A percentile compares a stretch with the other conserved stretches of the same genome.
Evolutionary conservation across 2,329 filamentous ascomycete species (phyloP).

Genomic region (Aspergillus terreus): DNA sequence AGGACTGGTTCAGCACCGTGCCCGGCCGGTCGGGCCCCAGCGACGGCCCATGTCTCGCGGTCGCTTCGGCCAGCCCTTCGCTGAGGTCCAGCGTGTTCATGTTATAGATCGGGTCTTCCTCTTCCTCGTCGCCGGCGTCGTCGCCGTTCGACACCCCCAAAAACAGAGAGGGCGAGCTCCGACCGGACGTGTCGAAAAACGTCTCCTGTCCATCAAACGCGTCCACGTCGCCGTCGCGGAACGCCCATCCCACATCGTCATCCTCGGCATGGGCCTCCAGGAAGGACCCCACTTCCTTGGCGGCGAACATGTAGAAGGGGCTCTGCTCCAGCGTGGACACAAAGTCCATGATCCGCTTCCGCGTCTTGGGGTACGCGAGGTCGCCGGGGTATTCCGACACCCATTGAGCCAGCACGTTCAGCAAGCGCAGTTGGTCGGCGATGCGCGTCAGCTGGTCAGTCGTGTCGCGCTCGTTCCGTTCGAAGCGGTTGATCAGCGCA

Average conservation of each 20-base stretch:
- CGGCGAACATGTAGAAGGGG: constrained; percentile 78
- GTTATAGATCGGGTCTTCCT: constrained; percentile 35
- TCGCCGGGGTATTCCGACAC: constrained; percentile 86
- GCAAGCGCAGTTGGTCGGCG: constrained; percentile 75
- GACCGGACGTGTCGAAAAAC: constrained; percentile 38
- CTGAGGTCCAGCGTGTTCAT: constrained; percentile 39
- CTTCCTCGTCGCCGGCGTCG: constrained; percentile 28
- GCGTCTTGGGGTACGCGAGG: constrained; percentile 75
- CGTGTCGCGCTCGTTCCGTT: constrained; percentile 69
- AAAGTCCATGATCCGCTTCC: constrained; percentile 69
- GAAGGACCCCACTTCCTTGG: constrained; percentile 77
- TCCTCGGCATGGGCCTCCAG: constrained; percentile 75
- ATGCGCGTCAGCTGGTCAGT: constrained; percentile 73
- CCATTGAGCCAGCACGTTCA: constrained; percentile 85
- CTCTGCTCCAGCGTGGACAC: constrained; percentile 69
- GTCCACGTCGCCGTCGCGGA: constrained; percentile 63
- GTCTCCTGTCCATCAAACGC: constrained; percentile 40
- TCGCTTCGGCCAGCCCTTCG: constrained; percentile 35
- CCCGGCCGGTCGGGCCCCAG: constrained; percentile 36
- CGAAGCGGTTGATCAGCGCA: constrained; percentile 61
- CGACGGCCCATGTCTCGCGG: constrained; percentile 32
- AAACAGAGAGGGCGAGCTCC: constrained; percentile 36
- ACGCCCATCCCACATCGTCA: constrained; percentile 92
- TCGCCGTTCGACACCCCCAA: constrained; percentile 21
- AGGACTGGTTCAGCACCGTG: constrained; percentile 40